Percentiles rank a stretch among this genome's conserved stretches.
Conservation (phyloP, 1,284 basidiomycete species). For the Sanghuangporus sanghuang region DNA sequence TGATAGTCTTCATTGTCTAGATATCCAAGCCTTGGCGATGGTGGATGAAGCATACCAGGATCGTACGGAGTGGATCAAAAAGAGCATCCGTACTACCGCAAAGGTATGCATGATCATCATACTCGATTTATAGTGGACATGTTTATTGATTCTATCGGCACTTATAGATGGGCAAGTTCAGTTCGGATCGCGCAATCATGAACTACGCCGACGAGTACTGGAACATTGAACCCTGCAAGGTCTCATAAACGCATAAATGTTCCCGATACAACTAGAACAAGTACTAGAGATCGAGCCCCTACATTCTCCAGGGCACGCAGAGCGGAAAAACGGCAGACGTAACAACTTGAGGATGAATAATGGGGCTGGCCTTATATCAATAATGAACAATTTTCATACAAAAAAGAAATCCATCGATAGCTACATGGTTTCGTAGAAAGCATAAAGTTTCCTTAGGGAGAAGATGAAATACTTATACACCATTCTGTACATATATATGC, state of each 20-base stretch:
- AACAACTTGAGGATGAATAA: background rate
- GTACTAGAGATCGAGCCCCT: background rate
- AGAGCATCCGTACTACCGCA: slow-evolving; percentile 80
- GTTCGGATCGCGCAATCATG: slow-evolving; percentile 84
- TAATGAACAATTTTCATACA: background rate
- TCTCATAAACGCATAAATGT: slow-evolving; percentile 18
- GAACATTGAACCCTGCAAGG: slow-evolving; percentile 53
- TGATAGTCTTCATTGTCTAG: slow-evolving; percentile 30
- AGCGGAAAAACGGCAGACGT: background rate
- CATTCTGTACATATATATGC: background rate
- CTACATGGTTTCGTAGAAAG: background rate
- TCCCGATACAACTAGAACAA: background rate
- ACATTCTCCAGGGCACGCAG: background rate
- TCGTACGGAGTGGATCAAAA: slow-evolving; percentile 83
- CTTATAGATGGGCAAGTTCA: slow-evolving; percentile 88
- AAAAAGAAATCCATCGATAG: background rate
- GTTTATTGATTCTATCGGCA: background rate
- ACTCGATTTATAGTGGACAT: background rate
- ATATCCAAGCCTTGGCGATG: slow-evolving; percentile 76
- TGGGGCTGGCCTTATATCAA: background rate
- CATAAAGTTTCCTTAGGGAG: background rate
- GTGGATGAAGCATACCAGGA: slow-evolving; percentile 85
- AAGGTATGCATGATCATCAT: slow-evolving; percentile 40
- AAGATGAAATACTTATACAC: background rate
- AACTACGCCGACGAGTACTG: slow-evolving; percentile 84